Evolutionary conservation across 2,329 filamentous ascomycete genomes (phyloP), one percentile per base, ranked within the genome.

Genomic region (Hypoxylon sp.): DNA sequence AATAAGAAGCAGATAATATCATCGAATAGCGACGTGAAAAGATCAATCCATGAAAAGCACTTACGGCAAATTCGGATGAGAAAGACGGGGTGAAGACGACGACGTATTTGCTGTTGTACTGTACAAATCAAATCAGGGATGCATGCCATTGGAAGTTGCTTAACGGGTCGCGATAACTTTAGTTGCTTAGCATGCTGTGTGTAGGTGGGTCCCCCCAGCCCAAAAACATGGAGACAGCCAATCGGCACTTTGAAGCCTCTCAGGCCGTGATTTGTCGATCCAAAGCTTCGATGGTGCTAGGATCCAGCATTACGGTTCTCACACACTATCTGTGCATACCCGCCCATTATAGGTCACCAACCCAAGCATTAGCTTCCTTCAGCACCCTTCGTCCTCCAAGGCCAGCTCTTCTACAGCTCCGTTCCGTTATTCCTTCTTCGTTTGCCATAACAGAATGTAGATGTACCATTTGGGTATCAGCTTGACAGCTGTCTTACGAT

Each of bases 391-490:
- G 47, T 4, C 51, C 10, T 39, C 7, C 8, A 6, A 54, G 2
- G 15, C 27, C 11, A 55, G 19, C 44, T 55, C 31, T 37, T 48
- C 15, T 27, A 29, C 6, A 35, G 54, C 54, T 27, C 37, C 13
- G 29, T 48, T 24, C 37, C 13, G 44, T 48, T 24, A 31, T 57
- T 19, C 47, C n/a, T 27, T 48, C 19, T 32, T 62, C 44, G 21
- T 42, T 29, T 37, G 11, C 15, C 15, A 47, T 39, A 37, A 24
- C 60, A 70, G 56, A 62, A 72, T 72, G 70, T 71, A 72, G 70
- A 71, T 59, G 19, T 15, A 56, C 53, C 27, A 29, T 46, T 42
- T 52, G 32, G 37, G 4, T 29, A 58, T 17, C 66, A 61, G 68
- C 68, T 68, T 56, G 29, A 44, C 46, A 59, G 66, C 70, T 72